phyloP scores from a whole-genome alignment of 1,284 basidiomycete genomes.

The Austroboletus novae-zelandiae region DNA sequence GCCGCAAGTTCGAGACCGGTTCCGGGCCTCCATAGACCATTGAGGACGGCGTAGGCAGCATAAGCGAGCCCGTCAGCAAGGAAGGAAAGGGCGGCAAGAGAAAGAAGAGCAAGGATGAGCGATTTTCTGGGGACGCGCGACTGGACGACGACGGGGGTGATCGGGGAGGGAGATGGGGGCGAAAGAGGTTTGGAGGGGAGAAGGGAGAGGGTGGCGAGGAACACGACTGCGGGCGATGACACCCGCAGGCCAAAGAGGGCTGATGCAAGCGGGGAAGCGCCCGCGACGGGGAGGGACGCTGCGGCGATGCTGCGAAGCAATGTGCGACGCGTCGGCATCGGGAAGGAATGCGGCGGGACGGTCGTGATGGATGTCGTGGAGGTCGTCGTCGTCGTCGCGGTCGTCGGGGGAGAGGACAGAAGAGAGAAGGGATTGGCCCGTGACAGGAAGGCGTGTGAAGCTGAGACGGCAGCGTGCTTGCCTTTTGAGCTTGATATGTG shows the following conservation, averaged over 20 bases:
- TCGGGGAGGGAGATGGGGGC: conserved; percentile 55
- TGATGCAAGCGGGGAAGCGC: conserved; percentile 32
- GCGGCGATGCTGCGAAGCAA: conserved; percentile 22
- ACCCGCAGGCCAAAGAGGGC: conserved; percentile 58
- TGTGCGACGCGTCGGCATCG: conserved; percentile 29
- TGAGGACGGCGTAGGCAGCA: conserved; percentile 59
- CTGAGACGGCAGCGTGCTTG: conserved; percentile 20
- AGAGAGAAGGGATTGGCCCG: conserved; percentile 23
- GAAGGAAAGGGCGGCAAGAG: conserved; percentile 76
- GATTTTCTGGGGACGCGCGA: conserved; percentile 67
- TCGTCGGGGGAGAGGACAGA: conserved; percentile 14
- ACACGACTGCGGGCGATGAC: conserved; percentile 60
- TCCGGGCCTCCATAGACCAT: conserved; percentile 59
- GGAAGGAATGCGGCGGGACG: neutral
- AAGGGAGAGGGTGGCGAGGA: conserved; percentile 60
- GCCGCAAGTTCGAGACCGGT: conserved; percentile 71
- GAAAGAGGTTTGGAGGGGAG: conserved; percentile 47
- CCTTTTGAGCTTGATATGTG: conserved; percentile 31
- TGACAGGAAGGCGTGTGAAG: conserved; percentile 31
- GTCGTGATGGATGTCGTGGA: conserved; percentile 15
- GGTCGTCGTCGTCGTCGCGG: conserved; percentile 21
- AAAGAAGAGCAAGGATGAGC: conserved; percentile 66
- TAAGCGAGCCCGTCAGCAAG: conserved; percentile 80
- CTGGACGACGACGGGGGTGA: conserved; percentile 73
- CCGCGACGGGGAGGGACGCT: conserved; percentile 24